Evolutionary conservation across 345 rosid species (phyloP), one percentile per base, ranked within the genome.

Genomic region (Raphanus sativus): DNA sequence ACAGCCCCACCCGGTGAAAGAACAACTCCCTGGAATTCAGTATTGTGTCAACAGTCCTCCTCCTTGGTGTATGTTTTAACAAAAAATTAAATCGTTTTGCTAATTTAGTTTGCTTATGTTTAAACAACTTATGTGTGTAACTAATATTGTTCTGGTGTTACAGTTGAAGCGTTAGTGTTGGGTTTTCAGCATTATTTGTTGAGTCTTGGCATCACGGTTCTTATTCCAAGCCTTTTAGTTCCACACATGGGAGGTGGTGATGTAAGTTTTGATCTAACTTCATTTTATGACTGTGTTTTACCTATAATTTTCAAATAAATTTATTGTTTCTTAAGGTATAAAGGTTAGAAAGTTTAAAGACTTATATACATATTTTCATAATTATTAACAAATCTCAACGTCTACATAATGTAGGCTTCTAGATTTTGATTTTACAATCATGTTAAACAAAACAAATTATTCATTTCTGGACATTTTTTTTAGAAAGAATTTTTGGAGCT

Each of bases 181-280:
- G 94, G 89, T 3, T 91, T 91, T 56, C 91, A 86, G 65, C 94
- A 88, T 76, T 89, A 89, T 75, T 61, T 89, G 73, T 67, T 88
- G 80, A 86, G 83, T 28, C 85, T 89, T 63, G 91, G 94, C 55
- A 77, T 86, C 17, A 86, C 88, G 6, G 90, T 91, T 72, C 67
- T 91, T 66, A 84, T 89, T 58, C 92, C 92, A 29, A 89, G 81
- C 82, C 33, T 88, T 30, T 42, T 91, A 32, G 92, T 89, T 76
- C 94, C 94, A 82, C 85, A 67, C 69, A 91, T 89, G 97, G 92
- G 97, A 28, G 94, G 92, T 74, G 84, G 87, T 6, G 70, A 87
- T 77, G 91, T 90, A 83, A 82, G 88, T 60, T 32, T n/a, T 77
- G 2, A 34, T 62, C 62, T 12, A 42, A 52, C 55, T 48, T 48